phyloP scores from a whole-genome alignment of 768 basidiomycete species.

The Trametes cinnabarina region DNA sequence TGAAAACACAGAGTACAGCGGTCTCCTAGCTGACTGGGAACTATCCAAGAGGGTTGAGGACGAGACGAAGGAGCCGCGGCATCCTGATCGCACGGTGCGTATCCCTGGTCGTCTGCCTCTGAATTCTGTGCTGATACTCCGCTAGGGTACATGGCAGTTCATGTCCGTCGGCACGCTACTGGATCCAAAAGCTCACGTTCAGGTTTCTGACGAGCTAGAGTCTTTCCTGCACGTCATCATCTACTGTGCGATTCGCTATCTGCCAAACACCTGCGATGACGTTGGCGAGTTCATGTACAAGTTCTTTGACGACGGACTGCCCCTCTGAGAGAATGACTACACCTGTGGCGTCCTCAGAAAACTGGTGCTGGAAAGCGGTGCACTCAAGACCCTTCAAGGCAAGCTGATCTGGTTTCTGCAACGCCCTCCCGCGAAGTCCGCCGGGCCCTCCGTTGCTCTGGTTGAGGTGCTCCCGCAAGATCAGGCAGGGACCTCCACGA shows the following conservation, averaged over 20 bases:
- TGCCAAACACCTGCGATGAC: neutral
- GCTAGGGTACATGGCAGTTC: neutral
- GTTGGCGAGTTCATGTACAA: neutral
- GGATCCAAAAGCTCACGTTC: neutral
- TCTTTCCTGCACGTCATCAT: slow-evolving; percentile 1
- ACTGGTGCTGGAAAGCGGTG: neutral
- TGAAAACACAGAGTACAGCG: neutral
- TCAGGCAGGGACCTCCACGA: neutral
- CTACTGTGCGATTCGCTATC: neutral
- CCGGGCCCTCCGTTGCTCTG: neutral
- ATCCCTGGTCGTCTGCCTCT: neutral
- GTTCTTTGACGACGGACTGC: neutral
- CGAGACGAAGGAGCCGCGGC: neutral
- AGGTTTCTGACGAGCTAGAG: neutral
- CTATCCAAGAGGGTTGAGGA: neutral
- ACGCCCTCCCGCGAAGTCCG: neutral
- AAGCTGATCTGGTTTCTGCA: neutral
- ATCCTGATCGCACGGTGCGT: neutral
- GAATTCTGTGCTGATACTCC: neutral
- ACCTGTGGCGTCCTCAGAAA: neutral
- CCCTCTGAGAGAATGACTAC: neutral
- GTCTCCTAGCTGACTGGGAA: slow-evolving; percentile 11
- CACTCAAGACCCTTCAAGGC: neutral
- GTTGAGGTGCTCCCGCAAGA: neutral
- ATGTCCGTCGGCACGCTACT: neutral